A percentile compares a stretch with the other conserved stretches of the same genome.
These are phyloP conservation scores for Chenopodium album DNA, from an alignment of 148 eudicot species.

Conservation along the genomic window DNA sequence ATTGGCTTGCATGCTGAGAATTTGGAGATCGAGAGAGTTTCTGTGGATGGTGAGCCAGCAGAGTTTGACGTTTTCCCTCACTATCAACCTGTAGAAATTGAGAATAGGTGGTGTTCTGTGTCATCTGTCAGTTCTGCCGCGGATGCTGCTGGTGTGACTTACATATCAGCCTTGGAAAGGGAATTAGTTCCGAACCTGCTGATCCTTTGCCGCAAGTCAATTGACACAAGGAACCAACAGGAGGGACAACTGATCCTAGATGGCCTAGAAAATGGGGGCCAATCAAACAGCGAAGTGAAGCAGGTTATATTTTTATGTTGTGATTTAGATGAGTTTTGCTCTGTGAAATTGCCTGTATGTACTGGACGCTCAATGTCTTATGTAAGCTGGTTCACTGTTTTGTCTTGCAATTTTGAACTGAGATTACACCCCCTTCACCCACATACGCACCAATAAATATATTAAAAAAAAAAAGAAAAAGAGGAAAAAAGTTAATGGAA, in stretches of 20 bases:
- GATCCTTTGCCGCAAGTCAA: constrained; percentile 71
- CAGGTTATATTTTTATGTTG: constrained; percentile 49
- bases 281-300: constrained; percentile 50
- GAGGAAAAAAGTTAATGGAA: background rate
- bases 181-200: constrained; percentile 91
- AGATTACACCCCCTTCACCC: background rate
- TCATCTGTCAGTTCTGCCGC: constrained; percentile 94
- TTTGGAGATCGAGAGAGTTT: constrained; percentile 82
- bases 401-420: background rate
- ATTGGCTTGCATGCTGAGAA: constrained; percentile 95
- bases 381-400: background rate
- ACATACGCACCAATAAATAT: too few relatives aligned
- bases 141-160: constrained; percentile 90
- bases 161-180: constrained; percentile 77
- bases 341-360: background rate
- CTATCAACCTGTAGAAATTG: constrained; percentile 67
- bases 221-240: constrained; percentile 34
- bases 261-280: constrained; percentile 57
- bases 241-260: constrained; percentile 43
- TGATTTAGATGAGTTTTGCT: constrained; percentile 4
- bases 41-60: constrained; percentile 82
- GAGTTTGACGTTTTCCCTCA: constrained; percentile 88
- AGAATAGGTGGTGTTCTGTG: constrained; percentile 91
- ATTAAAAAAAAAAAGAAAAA: too few relatives aligned
- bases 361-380: background rate